Base-by-base conservation (phyloP, 176 grass and related monocot species). In the Metroxylon sagu region DNA sequence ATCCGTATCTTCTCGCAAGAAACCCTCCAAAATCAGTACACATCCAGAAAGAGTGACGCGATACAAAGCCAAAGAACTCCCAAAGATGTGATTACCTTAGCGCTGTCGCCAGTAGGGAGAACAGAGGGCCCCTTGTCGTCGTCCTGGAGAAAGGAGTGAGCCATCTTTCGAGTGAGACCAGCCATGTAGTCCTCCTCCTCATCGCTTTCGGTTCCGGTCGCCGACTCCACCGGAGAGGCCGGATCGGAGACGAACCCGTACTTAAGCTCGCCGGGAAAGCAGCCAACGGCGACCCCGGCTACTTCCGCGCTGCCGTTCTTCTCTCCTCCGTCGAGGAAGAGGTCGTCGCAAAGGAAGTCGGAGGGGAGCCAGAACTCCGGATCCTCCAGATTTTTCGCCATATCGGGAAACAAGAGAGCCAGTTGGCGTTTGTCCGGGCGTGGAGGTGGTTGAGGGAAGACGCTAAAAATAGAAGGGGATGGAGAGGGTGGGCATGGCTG, bases 101-200 rank as follows among this genome's bases (percentile, higher is more conserved):
- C 16, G 23, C 56, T 54, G 0, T 70, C 66, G 5, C 52, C 19
- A 29, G 8, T 1, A 43, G 18, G 25, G 19, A 30, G 16, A 4
- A n/a, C 30, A 14, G 50, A 25, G 68, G 26, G 31, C 14, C 30
- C 69, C 61, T 73, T 58, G 1, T 59, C 80, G 10, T 64, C 73
- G 18, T 69, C 68, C 23, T 59, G 53, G 51, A 73, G 74, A 19
- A 78, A 75, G 50, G 30, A 77, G 19, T 48, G 74, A 25, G 74
- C 66, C 74, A 83, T 77, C 56, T 62, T 62, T 21, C 59, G 66
- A 19, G 80, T 63, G 14, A 77, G 60, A 0, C 56, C 74, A 7
- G 62, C 69, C 69, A 74, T 62, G 60, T 58, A 68, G 48, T 35
- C 59, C 31, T 56, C 59, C 31, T 56, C 60, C 23, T 50, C 51